phyloP scores from a whole-genome alignment of 2,329 filamentous ascomycete species.

The Ophiostoma quercus region DNA sequence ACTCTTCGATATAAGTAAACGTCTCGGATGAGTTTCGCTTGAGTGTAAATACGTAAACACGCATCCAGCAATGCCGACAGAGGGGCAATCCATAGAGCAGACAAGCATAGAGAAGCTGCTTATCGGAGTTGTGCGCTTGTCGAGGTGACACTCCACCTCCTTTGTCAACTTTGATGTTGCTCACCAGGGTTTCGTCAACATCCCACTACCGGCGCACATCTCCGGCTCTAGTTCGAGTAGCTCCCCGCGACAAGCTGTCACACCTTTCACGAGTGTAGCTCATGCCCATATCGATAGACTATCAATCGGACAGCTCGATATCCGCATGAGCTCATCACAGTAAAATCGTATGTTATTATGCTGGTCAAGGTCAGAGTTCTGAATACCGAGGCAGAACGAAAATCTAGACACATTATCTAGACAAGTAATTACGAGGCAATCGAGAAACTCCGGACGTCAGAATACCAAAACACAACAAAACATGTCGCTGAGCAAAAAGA shows the following conservation, averaged over 20 bases:
- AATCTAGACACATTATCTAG: neutral
- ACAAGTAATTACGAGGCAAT: neutral
- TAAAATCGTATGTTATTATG: slow-evolving; percentile 1
- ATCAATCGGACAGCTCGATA: neutral
- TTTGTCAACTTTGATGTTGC: neutral
- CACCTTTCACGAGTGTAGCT: neutral
- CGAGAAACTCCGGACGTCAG: neutral
- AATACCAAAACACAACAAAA: neutral
- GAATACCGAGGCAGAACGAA: neutral
- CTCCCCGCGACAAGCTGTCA: neutral
- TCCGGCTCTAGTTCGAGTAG: neutral
- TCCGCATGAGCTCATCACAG: neutral
- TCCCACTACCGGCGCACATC: slow-evolving; percentile 5
- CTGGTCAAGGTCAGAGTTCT: neutral
- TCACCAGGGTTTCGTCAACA: neutral
- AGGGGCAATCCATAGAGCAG: neutral
- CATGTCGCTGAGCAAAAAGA: slow-evolving; percentile 12
- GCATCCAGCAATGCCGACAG: neutral
- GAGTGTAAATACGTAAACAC: neutral
- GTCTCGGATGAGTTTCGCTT: neutral
- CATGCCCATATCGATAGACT: neutral
- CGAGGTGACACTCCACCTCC: neutral
- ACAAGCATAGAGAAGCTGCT: neutral
- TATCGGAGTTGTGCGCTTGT: slow-evolving; percentile 13
- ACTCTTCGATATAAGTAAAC: slow-evolving; percentile 3